Conservation (phyloP, 495 filamentous ascomycete species). For the Podospora didyma region DNA sequence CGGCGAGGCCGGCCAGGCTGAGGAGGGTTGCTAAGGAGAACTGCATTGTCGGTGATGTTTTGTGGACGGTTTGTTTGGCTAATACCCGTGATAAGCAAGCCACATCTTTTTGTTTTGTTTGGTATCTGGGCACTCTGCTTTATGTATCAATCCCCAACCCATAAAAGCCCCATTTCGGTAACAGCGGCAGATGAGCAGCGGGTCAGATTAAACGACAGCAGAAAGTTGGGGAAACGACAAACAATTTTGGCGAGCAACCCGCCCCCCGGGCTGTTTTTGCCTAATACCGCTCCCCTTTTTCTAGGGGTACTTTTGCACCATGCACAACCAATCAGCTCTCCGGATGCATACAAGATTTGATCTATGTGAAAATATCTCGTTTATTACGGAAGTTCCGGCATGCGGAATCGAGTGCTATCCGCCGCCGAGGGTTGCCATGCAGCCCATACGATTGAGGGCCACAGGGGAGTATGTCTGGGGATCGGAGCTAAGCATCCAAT, state of each 20-base stretch:
- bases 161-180: too few species aligned
- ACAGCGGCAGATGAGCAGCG: too few species aligned
- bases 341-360: not conserved
- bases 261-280: constrained; percentile 5
- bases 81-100: not conserved
- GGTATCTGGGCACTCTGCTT: too few species aligned
- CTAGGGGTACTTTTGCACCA: not conserved
- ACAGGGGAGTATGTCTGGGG: too few species aligned
- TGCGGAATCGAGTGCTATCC: not conserved
- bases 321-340: constrained; percentile 1
- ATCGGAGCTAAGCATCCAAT: too few species aligned
- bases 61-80: not conserved
- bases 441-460: too few species aligned
- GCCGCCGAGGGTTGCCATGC: not conserved
- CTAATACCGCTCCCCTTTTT: constrained; percentile 9
- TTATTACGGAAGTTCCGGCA: constrained; percentile 6
- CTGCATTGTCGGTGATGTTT: constrained; percentile 12
- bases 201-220: too few species aligned
- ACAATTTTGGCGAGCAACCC: not conserved
- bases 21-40: constrained; percentile 14
- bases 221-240: not conserved
- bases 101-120: too few species aligned
- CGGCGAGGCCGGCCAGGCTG: constrained; percentile 44
- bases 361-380: constrained; percentile 2
- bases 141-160: too few species aligned